Evolutionary conservation across 805 yeast species (phyloP).

Genomic region (Danielia reshetovae): DNA sequence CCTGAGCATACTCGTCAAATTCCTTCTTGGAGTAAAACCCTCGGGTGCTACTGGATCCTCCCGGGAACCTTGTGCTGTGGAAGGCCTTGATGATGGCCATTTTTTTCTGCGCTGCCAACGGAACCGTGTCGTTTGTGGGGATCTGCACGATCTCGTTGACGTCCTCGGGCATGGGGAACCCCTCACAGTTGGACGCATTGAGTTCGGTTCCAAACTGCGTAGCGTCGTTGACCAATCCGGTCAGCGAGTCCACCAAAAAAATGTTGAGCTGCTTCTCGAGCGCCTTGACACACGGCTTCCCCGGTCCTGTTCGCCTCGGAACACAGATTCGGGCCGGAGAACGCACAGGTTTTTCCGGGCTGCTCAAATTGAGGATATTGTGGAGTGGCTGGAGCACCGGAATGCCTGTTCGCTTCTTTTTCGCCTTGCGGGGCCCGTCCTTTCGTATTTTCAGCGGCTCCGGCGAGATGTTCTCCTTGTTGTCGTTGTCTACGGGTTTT

Average conservation of each 20-base stretch:
- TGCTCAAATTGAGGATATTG: slow-evolving; percentile 12
- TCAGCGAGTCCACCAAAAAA: slow-evolving; percentile 57
- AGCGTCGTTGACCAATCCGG: slow-evolving; percentile 59
- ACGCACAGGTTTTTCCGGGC: background rate
- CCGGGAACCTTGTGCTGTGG: slow-evolving; percentile 13
- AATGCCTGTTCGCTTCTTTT: slow-evolving; percentile 14
- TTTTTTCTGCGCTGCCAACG: slow-evolving; percentile 17
- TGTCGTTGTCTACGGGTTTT: slow-evolving; percentile 8
- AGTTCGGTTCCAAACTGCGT: slow-evolving; percentile 68
- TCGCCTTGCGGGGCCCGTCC: background rate
- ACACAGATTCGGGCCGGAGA: slow-evolving; percentile 43
- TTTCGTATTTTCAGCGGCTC: slow-evolving; percentile 15
- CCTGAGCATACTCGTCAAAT: slow-evolving; percentile 18
- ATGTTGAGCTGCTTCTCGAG: slow-evolving; percentile 25
- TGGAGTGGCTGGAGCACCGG: slow-evolving; percentile 28
- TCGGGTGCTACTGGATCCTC: slow-evolving; percentile 3
- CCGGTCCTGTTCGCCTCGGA: slow-evolving; percentile 29
- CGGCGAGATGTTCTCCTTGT: slow-evolving; percentile 32
- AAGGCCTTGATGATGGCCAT: slow-evolving; percentile 41
- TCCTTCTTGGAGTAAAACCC: slow-evolving; percentile 33
- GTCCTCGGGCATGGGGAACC: slow-evolving; percentile 58
- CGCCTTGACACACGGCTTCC: slow-evolving; percentile 30
- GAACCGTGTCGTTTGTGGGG: slow-evolving; percentile 38
- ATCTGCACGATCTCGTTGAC: slow-evolving; percentile 57
- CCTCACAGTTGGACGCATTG: slow-evolving; percentile 58